Percentiles rank a stretch among this genome's conserved stretches.
These are phyloP conservation scores for Eucalyptus sp. DNA, from an alignment of 345 rosid genomes.

Conservation along the genomic window DNA sequence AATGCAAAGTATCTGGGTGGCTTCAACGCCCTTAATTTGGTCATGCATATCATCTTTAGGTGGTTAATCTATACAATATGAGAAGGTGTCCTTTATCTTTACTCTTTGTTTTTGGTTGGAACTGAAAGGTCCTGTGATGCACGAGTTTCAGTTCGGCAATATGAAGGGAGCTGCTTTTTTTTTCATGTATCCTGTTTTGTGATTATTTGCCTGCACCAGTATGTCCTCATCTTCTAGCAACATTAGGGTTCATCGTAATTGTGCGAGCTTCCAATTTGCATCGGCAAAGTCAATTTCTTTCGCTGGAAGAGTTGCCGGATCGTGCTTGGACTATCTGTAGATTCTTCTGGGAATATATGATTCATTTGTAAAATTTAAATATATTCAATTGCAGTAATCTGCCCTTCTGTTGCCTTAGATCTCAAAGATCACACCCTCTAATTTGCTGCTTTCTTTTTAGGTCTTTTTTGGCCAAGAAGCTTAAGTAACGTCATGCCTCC, in stretches of 20 bases:
- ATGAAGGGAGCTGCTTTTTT: background rate
- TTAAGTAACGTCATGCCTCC: background rate
- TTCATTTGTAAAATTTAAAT: background rate
- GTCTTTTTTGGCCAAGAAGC: background rate
- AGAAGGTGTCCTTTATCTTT: background rate
- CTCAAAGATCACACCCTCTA: background rate
- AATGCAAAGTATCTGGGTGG: background rate
- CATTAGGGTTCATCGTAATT: background rate
- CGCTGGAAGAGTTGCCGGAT: background rate
- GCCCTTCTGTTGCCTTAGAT: background rate
- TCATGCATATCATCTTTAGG: background rate
- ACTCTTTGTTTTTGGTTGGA: background rate
- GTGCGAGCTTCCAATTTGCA: background rate
- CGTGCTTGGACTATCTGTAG: background rate
- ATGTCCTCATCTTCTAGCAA: background rate
- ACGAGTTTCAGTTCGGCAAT: background rate
- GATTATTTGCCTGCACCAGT: background rate
- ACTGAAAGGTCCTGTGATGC: background rate
- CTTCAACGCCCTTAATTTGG: background rate
- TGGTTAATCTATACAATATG: background rate
- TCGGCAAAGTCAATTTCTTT: background rate
- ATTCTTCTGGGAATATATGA: background rate
- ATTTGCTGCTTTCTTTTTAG: background rate
- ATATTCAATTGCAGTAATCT: background rate
- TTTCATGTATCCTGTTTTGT: background rate